Evolutionary conservation across 495 filamentous ascomycete species (phyloP), one percentile per base, ranked within the genome.

Genomic region (Penicillium canariense): DNA sequence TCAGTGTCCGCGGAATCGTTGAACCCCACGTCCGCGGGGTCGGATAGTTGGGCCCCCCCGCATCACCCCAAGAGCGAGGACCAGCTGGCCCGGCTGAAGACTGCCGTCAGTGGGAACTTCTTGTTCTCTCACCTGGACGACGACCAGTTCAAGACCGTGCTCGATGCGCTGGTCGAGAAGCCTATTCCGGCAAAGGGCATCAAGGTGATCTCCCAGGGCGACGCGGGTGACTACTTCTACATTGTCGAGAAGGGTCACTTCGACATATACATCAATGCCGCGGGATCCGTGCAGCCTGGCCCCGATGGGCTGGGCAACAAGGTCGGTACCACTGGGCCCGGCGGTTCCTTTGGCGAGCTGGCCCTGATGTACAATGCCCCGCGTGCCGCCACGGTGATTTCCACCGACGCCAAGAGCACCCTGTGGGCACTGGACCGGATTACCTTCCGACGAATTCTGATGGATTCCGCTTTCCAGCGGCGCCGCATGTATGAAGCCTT

Each of bases 361-460:
- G 94, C 94, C 20, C 78, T 98, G 62, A 97, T 98, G 94, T 98
- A 98, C 74, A 97, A 97, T 63, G 91, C 94, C 14, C 94, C 95
- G 4, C 87, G 94, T 62, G 95, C 95, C n/a, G 94, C 94, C 3
- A 97, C 94, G 1, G 90, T 98, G 48, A 83, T 95, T 48, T 94
- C 88, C 15, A 85, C 85, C 23, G 91, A 95, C 48, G 61, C 86
- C 4, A 78, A 83, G 47, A 90, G 86, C 66, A 93, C 86, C 1
- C 81, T 98, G 5, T 98, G 94, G 94, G 90, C 90, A 11, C 76
- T 98, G 38, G 94, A 98, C 67, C 90, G 94, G 28, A 81, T 97
- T 44, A 98, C 94, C 5, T 98, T 98, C 82, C 90, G 94, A 45
- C 90, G 94, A 27, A 97, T 98, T 61, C 78, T 98, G 49, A 96